Evolutionary conservation across 768 basidiomycete genomes (phyloP), one percentile per base, ranked within the genome.

Genomic region (Saitozyma podzolica): DNA sequence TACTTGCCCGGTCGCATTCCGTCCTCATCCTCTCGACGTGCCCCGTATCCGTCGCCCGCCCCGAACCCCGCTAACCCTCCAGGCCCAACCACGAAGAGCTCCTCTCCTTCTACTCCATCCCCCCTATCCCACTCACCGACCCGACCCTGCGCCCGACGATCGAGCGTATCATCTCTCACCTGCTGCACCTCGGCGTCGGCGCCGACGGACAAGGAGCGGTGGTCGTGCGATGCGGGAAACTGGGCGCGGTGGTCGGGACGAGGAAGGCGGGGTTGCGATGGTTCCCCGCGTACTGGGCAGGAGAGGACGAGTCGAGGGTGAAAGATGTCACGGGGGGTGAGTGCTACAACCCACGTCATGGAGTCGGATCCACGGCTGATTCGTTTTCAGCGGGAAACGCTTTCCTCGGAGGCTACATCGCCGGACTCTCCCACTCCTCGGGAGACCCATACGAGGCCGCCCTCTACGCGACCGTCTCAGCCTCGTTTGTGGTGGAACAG

Each of bases 81-180:
- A 76, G 75, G 51, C 75, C 75, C 16, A 77, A 77, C 54, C 75
- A 77, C 61, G 73, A 74, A 62, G 75, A 77, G 51, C 61, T 77
- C 3, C 53, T 76, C 8, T 69, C 71, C 0, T 42, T 76, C 41
- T 70, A 67, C 48, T 40, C 16, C 10, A 59, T 59, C 9, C 63
- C 67, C 7, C 53, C 39, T 11, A 56, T 37, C 13, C 8, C 54
- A 7, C 41, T 67, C 11, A 41, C 66, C 14, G 54, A 66, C n/a
- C 64, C 69, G 3, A 37, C 58, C 14, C 48, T 72, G 20, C 10
- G 9, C 43, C 56, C 67, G 0, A 60, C 59, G 0, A 51, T 76
- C 39, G 68, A 74, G 56, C 20, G 39, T 2, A 17, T 76, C 47
- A 62, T 69, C 13, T n/a, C 41, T n/a, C 66, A 72, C 53, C 54